phyloP scores from a whole-genome alignment of 2,329 filamentous ascomycete genomes.

The Rhynchosporium agropyri region DNA sequence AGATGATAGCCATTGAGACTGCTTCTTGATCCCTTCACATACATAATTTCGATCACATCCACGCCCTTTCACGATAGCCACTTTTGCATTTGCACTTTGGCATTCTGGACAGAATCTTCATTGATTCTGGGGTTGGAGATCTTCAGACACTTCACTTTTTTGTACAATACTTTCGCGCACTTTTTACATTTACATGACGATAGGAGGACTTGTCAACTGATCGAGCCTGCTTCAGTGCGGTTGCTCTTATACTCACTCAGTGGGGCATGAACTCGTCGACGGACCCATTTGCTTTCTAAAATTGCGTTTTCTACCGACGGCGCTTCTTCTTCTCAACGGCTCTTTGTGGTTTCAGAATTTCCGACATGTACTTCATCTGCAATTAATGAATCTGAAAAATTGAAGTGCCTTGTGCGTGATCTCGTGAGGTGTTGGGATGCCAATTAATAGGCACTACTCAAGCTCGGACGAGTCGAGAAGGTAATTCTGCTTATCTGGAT shows the following conservation, averaged over 20 bases:
- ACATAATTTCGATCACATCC: constrained; percentile 1
- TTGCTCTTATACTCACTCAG: not conserved
- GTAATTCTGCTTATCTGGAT: too few species aligned
- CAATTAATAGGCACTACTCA: not conserved
- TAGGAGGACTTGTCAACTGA: not conserved
- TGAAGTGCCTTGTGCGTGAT: not conserved
- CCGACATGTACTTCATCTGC: not conserved
- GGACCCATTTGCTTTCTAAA: constrained; percentile 12
- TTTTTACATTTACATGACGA: constrained; percentile 4
- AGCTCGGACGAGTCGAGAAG: not conserved
- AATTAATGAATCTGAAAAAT: not conserved
- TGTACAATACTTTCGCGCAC: constrained; percentile 5
- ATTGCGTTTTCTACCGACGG: not conserved
- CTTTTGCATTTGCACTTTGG: constrained; percentile 16
- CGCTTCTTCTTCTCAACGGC: not conserved
- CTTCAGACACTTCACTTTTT: constrained; percentile 4
- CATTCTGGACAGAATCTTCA: constrained; percentile 16
- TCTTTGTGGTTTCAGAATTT: not conserved
- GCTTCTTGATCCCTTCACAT: constrained; percentile 3
- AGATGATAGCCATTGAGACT: not conserved
- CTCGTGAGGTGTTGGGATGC: not conserved
- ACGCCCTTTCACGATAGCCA: constrained; percentile 3
- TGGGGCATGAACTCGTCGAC: not conserved
- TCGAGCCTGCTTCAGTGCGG: constrained; percentile 1
- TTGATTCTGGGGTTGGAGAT: constrained; percentile 15